Evolutionary conservation across 345 rosid species (phyloP), one percentile per base, ranked within the genome.

Genomic region (Anacardium occidentale): DNA sequence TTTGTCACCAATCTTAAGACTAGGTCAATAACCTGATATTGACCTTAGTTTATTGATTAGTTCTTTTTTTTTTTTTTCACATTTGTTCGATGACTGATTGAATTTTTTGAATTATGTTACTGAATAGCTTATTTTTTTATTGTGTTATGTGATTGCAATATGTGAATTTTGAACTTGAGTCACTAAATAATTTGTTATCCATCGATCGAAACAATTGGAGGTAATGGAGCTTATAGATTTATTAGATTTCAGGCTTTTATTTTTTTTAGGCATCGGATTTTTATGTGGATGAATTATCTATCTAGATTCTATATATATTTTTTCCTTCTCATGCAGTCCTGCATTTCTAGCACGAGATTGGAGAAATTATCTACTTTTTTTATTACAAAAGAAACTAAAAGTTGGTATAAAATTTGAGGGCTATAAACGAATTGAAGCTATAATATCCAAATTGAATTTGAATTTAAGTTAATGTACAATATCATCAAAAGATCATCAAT

Each of bases 1-100:
- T 91, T 77, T 91, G 91, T 70, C 94, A 84, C 63, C 92, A 98
- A 68, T 89, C 93, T 71, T 78, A 83, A 69, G 68, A 75, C 74
- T 83, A 91, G 96, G 96, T 92, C 20, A 11, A 42, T 13, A 56
- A 21, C 54, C 55, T 42, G 66, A 62, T 70, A 69, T 67, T 22
- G 37, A 37, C 70, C 51, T 50, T 26, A 37, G 5, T 62, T 13
- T 42, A 34, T 47, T 62, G 14, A 20, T 55, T 22, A 21, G 48
- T 59, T 57, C 42, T 22, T 56, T 14, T 2, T 57, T 45, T 57
- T 51, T 56, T 37, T 17, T 9, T 58, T 4, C 3, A 29, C 14
- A 18, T 61, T 10, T 26, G 18, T 24, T 66, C 26, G 7, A 17
- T 55, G 64, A 8, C n/a, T 53, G 25, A 10, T 25, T 75, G 17